These are phyloP conservation scores for Colletotrichum sojae DNA, from an alignment of 2,329 filamentous ascomycete genomes.

Conservation along the genomic window DNA sequence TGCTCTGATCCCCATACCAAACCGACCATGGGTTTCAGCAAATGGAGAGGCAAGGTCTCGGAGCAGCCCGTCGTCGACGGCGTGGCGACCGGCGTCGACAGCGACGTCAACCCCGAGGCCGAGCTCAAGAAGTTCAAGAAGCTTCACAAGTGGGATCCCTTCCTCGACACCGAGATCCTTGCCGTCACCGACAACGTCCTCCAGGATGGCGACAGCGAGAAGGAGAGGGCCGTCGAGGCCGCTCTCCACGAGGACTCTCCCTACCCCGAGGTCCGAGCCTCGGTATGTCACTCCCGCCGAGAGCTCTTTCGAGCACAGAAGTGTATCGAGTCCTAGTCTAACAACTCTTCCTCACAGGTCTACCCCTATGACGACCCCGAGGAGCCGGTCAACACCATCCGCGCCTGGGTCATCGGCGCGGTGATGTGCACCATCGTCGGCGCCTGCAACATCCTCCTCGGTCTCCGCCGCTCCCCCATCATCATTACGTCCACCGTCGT, in stretches of 20 bases:
- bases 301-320: neutral
- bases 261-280: conserved; percentile 63
- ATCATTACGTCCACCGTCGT: conserved; percentile 67
- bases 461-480: conserved; percentile 64
- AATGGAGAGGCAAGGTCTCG: conserved; percentile 60
- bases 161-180: conserved; percentile 66
- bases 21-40: conserved; percentile 50
- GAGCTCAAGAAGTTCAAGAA: conserved; percentile 60
- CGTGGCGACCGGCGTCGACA: conserved; percentile 54
- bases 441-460: conserved; percentile 69
- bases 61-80: conserved; percentile 56
- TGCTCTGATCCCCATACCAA: neutral
- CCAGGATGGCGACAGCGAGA: conserved; percentile 59
- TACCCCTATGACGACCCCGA: conserved; percentile 60
- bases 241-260: conserved; percentile 68
- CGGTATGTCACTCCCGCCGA: conserved; percentile 43
- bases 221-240: conserved; percentile 61
- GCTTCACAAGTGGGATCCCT: conserved; percentile 70
- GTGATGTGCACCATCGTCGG: conserved; percentile 71
- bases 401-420: conserved; percentile 71
- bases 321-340: too few relatives aligned
- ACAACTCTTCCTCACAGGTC: conserved; percentile 37
- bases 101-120: conserved; percentile 56
- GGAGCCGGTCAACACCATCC: conserved; percentile 70
- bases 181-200: conserved; percentile 66